phyloP scores from a whole-genome alignment of 495 filamentous ascomycete species.

The Peziza echinospora region DNA sequence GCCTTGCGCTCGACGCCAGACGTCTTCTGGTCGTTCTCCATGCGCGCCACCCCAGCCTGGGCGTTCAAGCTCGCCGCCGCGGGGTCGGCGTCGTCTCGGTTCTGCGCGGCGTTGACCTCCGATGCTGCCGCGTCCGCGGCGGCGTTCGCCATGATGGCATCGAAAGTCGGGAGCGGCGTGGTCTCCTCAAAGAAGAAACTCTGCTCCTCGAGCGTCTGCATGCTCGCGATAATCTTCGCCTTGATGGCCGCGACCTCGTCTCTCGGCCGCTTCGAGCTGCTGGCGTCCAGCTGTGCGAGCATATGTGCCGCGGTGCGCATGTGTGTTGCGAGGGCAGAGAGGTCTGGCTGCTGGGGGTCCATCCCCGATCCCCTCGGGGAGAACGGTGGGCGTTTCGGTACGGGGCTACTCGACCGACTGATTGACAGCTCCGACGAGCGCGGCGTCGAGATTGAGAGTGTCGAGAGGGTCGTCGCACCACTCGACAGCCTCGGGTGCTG shows the following conservation, averaged over 20 bases:
- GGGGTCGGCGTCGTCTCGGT: conserved; percentile 24
- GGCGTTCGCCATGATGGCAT: conserved; percentile 44
- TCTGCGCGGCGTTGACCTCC: conserved; percentile 19
- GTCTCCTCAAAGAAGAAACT: conserved; percentile 43
- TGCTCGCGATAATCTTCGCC: conserved; percentile 58
- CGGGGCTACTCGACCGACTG: conserved; percentile 37
- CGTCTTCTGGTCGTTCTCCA: conserved; percentile 65
- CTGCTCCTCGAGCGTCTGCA: conserved; percentile 64
- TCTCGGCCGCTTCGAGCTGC: conserved; percentile 45
- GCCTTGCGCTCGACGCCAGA: conserved; percentile 53
- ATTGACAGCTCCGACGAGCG: conserved; percentile 33
- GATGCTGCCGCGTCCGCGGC: conserved; percentile 20
- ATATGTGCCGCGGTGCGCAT: conserved; percentile 64
- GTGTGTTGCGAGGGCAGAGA: conserved; percentile 53
- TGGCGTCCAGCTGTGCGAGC: conserved; percentile 53
- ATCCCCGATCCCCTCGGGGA: not conserved
- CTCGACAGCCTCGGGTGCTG: conserved; percentile 32
- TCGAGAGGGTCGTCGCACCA: conserved; percentile 30
- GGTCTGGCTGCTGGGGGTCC: conserved; percentile 24
- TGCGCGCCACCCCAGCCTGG: conserved; percentile 47
- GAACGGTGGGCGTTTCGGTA: conserved; percentile 21
- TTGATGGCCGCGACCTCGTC: conserved; percentile 54
- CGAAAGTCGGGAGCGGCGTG: conserved; percentile 38
- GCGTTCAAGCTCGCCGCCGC: conserved; percentile 30
- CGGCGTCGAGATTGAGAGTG: conserved; percentile 33